A percentile compares a stretch with the other conserved stretches of the same genome.
These are phyloP conservation scores for Fagus crenata DNA, from an alignment of 306 rosid species.

Conservation along the genomic window DNA sequence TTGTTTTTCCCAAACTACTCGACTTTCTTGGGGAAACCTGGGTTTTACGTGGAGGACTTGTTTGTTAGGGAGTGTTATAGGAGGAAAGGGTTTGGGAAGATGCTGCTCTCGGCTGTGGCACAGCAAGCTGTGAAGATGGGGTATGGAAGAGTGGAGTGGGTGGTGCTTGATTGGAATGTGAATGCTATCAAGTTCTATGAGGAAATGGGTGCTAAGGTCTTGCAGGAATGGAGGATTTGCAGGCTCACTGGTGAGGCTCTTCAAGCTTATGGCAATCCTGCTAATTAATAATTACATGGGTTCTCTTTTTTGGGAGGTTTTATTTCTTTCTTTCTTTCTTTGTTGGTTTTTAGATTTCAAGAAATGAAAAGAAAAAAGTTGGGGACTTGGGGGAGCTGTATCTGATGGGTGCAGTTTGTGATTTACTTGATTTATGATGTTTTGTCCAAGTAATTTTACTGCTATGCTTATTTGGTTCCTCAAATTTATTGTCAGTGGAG, in stretches of 20 bases:
- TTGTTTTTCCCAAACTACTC: conserved; percentile 81
- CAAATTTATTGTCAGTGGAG: no score
- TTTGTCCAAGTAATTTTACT: no score
- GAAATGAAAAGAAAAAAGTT: no score
- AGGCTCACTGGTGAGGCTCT: conserved; percentile 76
- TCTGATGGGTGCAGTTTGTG: no score
- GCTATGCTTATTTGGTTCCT: no score
- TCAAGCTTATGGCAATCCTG: conserved; percentile 47
- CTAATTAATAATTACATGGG: neutral
- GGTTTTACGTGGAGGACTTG: conserved; percentile 77
- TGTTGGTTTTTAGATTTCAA: no score
- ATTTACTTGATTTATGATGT: no score
- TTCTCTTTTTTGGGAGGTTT: no score
- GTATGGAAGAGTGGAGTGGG: conserved; percentile 85
- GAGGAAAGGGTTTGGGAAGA: conserved; percentile 73
- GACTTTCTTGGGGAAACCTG: conserved; percentile 60
- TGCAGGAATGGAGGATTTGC: conserved; percentile 86
- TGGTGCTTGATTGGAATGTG: conserved; percentile 79
- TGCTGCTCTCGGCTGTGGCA: conserved; percentile 70
- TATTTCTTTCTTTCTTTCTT: no score
- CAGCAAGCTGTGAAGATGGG: conserved; percentile 89
- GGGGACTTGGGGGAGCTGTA: no score
- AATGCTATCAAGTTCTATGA: conserved; percentile 76
- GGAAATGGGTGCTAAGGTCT: conserved; percentile 73
- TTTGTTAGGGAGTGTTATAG: conserved; percentile 79